These are phyloP conservation scores for Iris pallida DNA, from an alignment of 116 monocot species.

Conservation along the genomic window DNA sequence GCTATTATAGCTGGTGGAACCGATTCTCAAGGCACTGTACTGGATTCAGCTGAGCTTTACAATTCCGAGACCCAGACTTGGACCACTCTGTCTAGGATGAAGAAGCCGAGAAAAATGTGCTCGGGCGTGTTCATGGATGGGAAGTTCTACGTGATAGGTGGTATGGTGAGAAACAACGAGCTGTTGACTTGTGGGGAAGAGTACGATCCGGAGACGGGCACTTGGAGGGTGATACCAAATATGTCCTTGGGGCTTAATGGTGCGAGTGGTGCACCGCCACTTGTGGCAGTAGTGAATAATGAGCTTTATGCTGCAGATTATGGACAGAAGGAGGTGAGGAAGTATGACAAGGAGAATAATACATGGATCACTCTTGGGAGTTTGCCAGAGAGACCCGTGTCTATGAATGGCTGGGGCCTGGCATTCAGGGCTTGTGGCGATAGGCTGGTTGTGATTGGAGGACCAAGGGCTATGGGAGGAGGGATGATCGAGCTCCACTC, in stretches of 20 bases:
- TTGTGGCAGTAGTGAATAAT: conserved; percentile 28
- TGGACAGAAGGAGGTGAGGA: conserved; percentile 20
- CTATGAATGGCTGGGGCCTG: conserved; percentile 26
- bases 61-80: conserved; percentile 23
- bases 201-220: conserved; percentile 18
- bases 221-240: conserved; percentile 27
- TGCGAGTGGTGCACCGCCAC: conserved; percentile 25
- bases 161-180: conserved; percentile 20
- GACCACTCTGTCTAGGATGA: conserved; percentile 27
- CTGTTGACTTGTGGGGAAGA: conserved; percentile 28
- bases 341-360: conserved; percentile 20
- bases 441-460: conserved; percentile 25
- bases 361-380: conserved; percentile 23
- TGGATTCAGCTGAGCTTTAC: conserved; percentile 32
- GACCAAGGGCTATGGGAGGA: conserved; percentile 23
- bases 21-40: conserved; percentile 16
- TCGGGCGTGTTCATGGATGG: conserved; percentile 35
- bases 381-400: conserved; percentile 22
- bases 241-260: conserved; percentile 29
- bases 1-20: conserved; percentile 24
- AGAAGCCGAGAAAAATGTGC: conserved; percentile 26
- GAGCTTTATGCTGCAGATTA: conserved; percentile 27
- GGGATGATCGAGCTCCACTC: conserved; percentile 40
- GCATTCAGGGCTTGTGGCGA: conserved; percentile 26
- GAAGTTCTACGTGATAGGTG: conserved; percentile 32